Conservation (phyloP, 1,284 basidiomycete genomes). For the Heterobasidion parviporum region DNA sequence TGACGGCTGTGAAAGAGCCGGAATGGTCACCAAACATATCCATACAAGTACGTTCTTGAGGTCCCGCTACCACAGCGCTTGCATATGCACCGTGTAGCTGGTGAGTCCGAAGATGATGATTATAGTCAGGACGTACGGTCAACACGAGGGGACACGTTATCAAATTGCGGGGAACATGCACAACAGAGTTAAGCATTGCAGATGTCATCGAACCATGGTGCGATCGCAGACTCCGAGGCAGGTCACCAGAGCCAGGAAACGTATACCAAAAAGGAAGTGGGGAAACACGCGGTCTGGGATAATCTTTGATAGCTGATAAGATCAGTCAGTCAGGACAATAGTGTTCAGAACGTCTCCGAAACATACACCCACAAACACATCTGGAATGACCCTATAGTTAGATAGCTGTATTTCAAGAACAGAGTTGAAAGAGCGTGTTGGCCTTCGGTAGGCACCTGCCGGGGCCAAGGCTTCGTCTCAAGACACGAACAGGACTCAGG, state of each 20-base stretch:
- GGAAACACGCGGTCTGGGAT: slow-evolving; percentile 9
- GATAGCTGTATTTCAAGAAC: background rate
- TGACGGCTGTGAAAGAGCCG: background rate
- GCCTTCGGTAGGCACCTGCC: background rate
- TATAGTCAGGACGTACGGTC: background rate
- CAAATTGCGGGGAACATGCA: slow-evolving; percentile 6
- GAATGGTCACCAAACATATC: background rate
- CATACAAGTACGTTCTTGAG: background rate
- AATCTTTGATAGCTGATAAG: slow-evolving; percentile 13
- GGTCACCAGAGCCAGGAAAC: background rate
- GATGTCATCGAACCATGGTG: background rate
- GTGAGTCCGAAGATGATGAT: background rate
- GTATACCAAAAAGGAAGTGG: background rate
- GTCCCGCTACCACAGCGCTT: background rate
- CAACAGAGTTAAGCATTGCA: slow-evolving; percentile 1
- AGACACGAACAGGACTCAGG: background rate
- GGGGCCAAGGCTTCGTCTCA: background rate
- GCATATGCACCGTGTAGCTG: background rate
- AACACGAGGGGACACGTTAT: background rate
- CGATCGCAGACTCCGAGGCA: background rate
- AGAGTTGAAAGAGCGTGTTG: background rate
- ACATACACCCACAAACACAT: slow-evolving; percentile 2
- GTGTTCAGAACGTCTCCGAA: background rate
- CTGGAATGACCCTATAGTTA: background rate
- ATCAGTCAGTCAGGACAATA: slow-evolving; percentile 3